Conservation (phyloP, 306 rosid species). For the Trifolium fragiferum region DNA sequence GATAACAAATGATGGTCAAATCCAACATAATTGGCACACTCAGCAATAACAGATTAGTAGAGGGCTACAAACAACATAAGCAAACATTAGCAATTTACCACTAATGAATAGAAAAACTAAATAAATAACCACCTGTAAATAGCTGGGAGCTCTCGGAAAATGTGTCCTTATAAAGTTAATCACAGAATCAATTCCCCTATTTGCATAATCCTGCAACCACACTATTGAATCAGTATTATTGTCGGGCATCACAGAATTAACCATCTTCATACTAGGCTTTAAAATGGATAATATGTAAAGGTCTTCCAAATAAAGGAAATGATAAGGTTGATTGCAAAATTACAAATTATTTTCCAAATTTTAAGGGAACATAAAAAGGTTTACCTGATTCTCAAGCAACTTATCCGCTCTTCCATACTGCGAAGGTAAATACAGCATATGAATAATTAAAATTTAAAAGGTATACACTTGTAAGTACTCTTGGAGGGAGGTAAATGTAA, state of each 20-base stretch:
- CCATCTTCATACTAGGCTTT: neutral
- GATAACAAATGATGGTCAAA: constrained; percentile 21
- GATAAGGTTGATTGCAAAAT: neutral
- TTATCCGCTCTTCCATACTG: constrained; percentile 71
- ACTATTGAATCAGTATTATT: constrained; percentile 41
- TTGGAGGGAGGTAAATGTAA: too few relatives aligned
- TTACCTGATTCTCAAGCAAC: constrained; percentile 79
- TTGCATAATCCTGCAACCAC: constrained; percentile 68
- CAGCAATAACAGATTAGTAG: constrained; percentile 22
- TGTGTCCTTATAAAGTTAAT: constrained; percentile 66
- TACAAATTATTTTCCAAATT: constrained; percentile 15
- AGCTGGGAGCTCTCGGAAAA: constrained; percentile 54
- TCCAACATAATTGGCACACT: constrained; percentile 35
- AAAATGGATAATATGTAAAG: neutral
- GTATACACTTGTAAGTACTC: too few relatives aligned
- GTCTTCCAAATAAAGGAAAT: neutral
- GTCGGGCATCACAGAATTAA: constrained; percentile 2
- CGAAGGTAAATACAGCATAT: constrained; percentile 37
- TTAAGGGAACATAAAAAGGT: constrained; percentile 8
- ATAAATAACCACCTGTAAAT: constrained; percentile 59
- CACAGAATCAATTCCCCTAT: constrained; percentile 69
- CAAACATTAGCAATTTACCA: constrained; percentile 27
- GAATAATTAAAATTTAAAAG: constrained; percentile 33
- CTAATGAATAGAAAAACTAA: constrained; percentile 14
- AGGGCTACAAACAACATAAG: constrained; percentile 6